phyloP scores from a whole-genome alignment of 129 eudicot genomes.

The Dittrichia graveolens region DNA sequence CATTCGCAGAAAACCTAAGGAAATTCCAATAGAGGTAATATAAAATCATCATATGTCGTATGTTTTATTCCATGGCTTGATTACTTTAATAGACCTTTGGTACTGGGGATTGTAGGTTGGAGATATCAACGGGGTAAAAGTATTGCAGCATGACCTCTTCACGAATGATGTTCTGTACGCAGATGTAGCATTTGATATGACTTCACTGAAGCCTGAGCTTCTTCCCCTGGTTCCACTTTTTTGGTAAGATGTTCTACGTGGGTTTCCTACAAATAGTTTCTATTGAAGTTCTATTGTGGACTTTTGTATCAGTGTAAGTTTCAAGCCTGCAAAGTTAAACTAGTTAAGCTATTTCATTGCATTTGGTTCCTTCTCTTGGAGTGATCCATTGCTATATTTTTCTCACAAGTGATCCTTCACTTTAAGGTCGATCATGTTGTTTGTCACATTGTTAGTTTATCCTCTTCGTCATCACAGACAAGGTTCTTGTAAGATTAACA shows the following conservation, averaged over 20 bases:
- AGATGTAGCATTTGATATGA: slow-evolving; percentile 80
- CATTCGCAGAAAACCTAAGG: slow-evolving; percentile 65
- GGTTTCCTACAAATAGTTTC: neutral
- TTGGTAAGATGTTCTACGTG: slow-evolving; percentile 54
- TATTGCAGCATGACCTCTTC: slow-evolving; percentile 78
- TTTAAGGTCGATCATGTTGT: neutral
- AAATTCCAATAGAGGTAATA: slow-evolving; percentile 72
- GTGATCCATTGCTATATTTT: neutral
- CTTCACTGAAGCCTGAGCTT: slow-evolving; percentile 75
- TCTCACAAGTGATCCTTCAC: neutral
- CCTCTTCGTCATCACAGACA: neutral
- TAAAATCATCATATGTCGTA: neutral
- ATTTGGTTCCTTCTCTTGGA: neutral
- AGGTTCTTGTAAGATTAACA: neutral
- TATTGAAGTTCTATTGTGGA: neutral
- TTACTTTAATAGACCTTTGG: slow-evolving; percentile 8
- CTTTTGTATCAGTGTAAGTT: neutral
- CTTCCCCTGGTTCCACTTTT: slow-evolving; percentile 80
- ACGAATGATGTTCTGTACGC: slow-evolving; percentile 87
- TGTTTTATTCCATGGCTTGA: slow-evolving; percentile 17
- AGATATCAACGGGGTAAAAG: slow-evolving; percentile 62
- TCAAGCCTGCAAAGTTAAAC: neutral
- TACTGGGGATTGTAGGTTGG: slow-evolving; percentile 57
- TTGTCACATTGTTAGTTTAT: neutral
- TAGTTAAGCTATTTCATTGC: neutral